Conservation (phyloP, 2,329 filamentous ascomycete species). For the Biscogniauxia marginata region DNA sequence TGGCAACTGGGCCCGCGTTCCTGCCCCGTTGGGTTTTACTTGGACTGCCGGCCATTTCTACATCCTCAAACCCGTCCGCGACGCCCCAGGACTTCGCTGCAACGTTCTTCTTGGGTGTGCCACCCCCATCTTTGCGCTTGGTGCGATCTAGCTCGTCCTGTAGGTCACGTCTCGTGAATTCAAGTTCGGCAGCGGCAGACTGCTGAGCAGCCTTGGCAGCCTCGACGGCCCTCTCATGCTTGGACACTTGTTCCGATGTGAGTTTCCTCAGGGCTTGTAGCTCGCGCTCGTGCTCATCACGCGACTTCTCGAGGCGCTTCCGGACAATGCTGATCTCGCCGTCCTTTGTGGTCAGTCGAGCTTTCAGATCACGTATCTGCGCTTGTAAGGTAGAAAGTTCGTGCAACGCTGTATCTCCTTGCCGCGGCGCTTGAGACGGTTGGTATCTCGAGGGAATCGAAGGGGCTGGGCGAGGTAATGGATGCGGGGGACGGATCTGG, state of each 20-base stretch:
- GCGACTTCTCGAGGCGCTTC: constrained; percentile 62
- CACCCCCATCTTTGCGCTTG: constrained; percentile 45
- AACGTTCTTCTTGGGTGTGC: constrained; percentile 61
- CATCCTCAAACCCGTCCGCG: constrained; percentile 76
- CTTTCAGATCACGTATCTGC: constrained; percentile 51
- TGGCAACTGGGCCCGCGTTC: constrained; percentile 43
- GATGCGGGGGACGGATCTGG: constrained; percentile 41
- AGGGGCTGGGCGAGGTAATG: constrained; percentile 27
- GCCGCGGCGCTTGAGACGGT: constrained; percentile 31
- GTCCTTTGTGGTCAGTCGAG: constrained; percentile 59
- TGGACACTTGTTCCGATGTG: constrained; percentile 62
- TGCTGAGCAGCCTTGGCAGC: constrained; percentile 63
- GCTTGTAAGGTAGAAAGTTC: constrained; percentile 49
- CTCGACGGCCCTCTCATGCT: constrained; percentile 63
- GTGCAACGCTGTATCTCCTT: constrained; percentile 29
- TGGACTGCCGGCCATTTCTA: constrained; percentile 55
- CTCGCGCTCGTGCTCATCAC: constrained; percentile 62
- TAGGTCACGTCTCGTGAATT: constrained; percentile 72
- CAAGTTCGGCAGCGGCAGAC: constrained; percentile 64
- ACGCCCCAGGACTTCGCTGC: constrained; percentile 54
- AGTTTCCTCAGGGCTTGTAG: constrained; percentile 60
- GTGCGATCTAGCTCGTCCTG: constrained; percentile 53
- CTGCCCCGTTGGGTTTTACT: constrained; percentile 47
- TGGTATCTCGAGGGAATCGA: constrained; percentile 36
- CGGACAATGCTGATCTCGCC: constrained; percentile 77